Conservation (phyloP, 352 stramenopile species). For the Globisporangium echinulatum region DNA sequence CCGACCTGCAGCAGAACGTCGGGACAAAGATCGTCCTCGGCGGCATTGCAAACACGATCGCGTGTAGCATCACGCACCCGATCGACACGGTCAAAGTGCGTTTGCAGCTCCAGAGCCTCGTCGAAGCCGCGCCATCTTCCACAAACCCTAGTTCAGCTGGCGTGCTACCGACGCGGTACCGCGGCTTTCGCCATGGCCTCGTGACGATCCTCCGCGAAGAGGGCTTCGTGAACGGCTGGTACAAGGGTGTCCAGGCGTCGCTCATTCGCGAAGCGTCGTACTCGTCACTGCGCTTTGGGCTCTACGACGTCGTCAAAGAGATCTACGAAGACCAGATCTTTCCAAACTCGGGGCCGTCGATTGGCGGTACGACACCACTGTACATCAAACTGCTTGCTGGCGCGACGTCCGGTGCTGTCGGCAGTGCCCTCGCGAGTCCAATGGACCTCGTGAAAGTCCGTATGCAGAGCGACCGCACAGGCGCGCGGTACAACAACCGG, state of each 20-base stretch:
- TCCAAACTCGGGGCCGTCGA: constrained; percentile 23
- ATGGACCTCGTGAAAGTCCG: constrained; percentile 77
- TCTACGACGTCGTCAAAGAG: constrained; percentile 77
- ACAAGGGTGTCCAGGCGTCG: constrained; percentile 57
- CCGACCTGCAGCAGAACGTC: constrained; percentile 45
- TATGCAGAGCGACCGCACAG: constrained; percentile 67
- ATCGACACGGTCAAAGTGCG: constrained; percentile 68
- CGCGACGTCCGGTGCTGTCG: constrained; percentile 53
- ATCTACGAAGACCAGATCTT: constrained; percentile 52
- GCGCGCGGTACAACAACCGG: constrained; percentile 52
- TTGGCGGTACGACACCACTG: constrained; percentile 34
- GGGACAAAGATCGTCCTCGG: constrained; percentile 57
- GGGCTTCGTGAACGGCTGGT: constrained; percentile 36
- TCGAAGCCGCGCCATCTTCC: background rate
- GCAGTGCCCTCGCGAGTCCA: constrained; percentile 65
- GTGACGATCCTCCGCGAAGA: constrained; percentile 53
- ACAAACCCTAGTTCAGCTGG: background rate
- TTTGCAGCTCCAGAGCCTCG: constrained; percentile 51
- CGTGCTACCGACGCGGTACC: constrained; percentile 33
- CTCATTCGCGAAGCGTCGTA: constrained; percentile 70
- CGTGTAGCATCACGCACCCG: constrained; percentile 43
- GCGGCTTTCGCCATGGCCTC: constrained; percentile 50
- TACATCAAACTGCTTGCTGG: constrained; percentile 67
- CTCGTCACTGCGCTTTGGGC: constrained; percentile 67
- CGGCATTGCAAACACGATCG: constrained; percentile 55